phyloP scores from a whole-genome alignment of 257 asterid genomes.

The Sherardia arvensis region DNA sequence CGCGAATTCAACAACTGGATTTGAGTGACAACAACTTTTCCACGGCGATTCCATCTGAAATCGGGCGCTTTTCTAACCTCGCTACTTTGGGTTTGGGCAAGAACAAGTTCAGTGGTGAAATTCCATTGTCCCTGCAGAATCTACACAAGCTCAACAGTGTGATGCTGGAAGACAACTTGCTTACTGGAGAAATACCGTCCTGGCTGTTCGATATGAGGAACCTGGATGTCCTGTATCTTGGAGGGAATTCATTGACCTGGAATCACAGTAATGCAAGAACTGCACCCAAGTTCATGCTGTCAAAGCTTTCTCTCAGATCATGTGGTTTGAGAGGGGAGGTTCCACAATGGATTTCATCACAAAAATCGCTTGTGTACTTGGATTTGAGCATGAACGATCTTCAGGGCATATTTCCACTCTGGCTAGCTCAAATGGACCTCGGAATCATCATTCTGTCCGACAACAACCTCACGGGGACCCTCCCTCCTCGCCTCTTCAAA shows the following conservation, averaged over 20 bases:
- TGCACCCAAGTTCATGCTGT: conserved; percentile 21
- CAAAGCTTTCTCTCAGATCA: conserved; percentile 17
- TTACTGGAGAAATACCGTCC: conserved; percentile 21
- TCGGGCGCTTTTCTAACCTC: conserved; percentile 19
- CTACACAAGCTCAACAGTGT: conserved; percentile 19
- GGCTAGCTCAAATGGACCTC: conserved; percentile 26
- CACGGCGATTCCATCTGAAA: conserved; percentile 14
- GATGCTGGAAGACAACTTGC: conserved; percentile 16
- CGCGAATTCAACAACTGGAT: conserved; percentile 15
- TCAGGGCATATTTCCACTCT: conserved; percentile 18
- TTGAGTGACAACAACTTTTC: conserved; percentile 16
- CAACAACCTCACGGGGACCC: conserved; percentile 22
- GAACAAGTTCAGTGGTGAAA: conserved; percentile 21
- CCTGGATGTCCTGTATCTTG: conserved; percentile 18
- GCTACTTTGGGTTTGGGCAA: conserved; percentile 23
- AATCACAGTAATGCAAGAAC: conserved; percentile 13
- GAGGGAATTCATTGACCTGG: conserved; percentile 19
- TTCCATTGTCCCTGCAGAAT: conserved; percentile 19
- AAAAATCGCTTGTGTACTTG: conserved; percentile 16
- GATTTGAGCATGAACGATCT: conserved; percentile 26
- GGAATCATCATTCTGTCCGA: conserved; percentile 23
- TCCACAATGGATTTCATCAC: conserved; percentile 21
- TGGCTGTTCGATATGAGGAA: conserved; percentile 17
- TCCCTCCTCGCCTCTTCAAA: conserved; percentile 21
- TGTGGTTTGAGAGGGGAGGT: conserved; percentile 21